Conservation (phyloP, 2,329 filamentous ascomycete species). For the Cadophora malorum region DNA sequence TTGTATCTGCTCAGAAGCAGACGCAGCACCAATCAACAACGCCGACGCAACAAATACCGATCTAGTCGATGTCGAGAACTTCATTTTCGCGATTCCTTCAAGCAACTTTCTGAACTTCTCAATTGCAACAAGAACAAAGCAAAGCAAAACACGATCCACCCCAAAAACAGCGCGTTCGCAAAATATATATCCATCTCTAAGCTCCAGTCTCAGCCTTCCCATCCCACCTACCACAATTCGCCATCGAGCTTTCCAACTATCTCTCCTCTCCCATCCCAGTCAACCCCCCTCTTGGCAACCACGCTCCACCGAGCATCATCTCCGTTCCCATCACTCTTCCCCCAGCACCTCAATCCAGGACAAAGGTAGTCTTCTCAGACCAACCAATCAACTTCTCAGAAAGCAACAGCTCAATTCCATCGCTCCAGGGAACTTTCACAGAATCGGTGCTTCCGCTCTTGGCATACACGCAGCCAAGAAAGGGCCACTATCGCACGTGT, state of each 20-base stretch:
- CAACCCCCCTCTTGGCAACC: neutral
- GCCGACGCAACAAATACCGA: constrained; percentile 12
- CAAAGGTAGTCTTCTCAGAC: neutral
- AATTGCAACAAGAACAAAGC: neutral
- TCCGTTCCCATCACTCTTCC: neutral
- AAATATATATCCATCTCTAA: neutral
- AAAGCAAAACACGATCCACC: neutral
- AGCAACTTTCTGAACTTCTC: neutral
- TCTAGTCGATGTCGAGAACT: constrained; percentile 3
- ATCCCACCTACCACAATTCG: neutral
- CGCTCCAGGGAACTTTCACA: neutral
- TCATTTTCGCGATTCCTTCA: constrained; percentile 1
- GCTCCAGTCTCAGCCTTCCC: neutral
- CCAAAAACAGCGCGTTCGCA: constrained; percentile 8
- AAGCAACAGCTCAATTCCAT: neutral
- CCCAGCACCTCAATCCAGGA: neutral
- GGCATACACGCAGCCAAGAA: constrained; percentile 11
- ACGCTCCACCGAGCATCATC: neutral
- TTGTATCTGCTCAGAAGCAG: neutral
- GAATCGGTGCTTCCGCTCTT: constrained; percentile 8
- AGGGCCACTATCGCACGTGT: constrained; percentile 11
- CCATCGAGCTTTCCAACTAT: neutral
- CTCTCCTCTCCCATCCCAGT: constrained; percentile 1
- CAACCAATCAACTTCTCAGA: neutral
- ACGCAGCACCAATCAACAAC: constrained; percentile 2